Evolutionary conservation across 2,329 filamentous ascomycete species (phyloP).

Genomic region (Fusarium sp.): DNA sequence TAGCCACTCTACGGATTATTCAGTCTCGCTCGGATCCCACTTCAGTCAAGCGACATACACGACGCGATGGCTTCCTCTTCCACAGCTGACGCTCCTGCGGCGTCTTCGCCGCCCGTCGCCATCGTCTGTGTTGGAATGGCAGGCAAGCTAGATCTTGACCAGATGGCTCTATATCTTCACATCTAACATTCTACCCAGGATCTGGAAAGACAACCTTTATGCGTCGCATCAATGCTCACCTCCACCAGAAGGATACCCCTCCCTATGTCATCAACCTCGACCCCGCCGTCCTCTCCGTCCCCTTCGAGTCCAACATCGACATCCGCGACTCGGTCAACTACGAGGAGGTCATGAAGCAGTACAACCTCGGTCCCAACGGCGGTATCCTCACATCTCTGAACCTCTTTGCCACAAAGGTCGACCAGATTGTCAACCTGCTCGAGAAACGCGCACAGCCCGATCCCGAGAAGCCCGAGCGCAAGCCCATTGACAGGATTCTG

Average conservation of each 20-base stretch:
- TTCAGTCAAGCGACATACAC: neutral
- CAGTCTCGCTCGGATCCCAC: neutral
- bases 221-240: conserved; percentile 95
- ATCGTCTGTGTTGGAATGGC: conserved; percentile 99
- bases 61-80: conserved; percentile 49
- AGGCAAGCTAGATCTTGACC: conserved; percentile 59
- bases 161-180: conserved; percentile 3
- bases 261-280: conserved; percentile 98
- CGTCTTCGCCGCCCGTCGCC: conserved; percentile 69
- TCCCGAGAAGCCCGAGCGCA: conserved; percentile 67
- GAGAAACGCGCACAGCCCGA: conserved; percentile 85
- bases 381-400: conserved; percentile 96
- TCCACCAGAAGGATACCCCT: conserved; percentile 81
- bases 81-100: conserved; percentile 39
- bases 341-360: conserved; percentile 99
- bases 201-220: conserved; percentile 99
- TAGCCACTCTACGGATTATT: neutral
- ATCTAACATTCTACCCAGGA: conserved; percentile 57
- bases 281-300: conserved; percentile 90
- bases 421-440: conserved; percentile 88
- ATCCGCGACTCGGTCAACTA: conserved; percentile 99
- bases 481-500: conserved; percentile 82
- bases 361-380: conserved; percentile 96
- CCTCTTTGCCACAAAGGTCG: conserved; percentile 97
- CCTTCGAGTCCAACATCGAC: conserved; percentile 97